Base-by-base conservation (phyloP, 495 filamentous ascomycete genomes). In the Penicillium longicatenatum region DNA sequence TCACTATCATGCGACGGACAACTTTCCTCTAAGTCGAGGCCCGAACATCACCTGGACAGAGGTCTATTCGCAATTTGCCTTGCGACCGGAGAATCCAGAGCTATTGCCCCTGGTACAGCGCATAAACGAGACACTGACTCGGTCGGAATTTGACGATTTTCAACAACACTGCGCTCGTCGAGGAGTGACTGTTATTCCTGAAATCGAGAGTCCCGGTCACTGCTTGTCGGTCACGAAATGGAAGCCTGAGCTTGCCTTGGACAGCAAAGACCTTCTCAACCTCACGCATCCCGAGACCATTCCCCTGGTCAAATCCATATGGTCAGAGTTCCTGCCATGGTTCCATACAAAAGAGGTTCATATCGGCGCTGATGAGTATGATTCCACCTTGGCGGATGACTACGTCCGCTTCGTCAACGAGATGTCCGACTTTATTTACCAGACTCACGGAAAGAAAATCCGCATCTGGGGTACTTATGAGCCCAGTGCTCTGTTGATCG, bases 361-460 rank as follows among this genome's bases (percentile, higher is more conserved):
- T 54, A 80, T 84, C 39, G 82, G 82, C 0, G 82, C 82, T 0
- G 82, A 84, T 56, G 82, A 84, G 59, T 84, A 84, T 53, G 79
- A 83, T 29, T 43, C 76, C 4, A 60, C 67, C 0, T 67, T 82
- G 0, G 77, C 80, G 1, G 75, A 84, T 50, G 81, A 75, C 24
- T 84, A 84, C 52, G 79, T 84, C 35, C 41, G 50, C 26, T 84
- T 84, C 37, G 82, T 84, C 14, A 84, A 84, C 52, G 73, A 78
- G 19, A 75, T 84, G 66, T 69, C 78, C 0, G 59, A 59, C 6
- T 84, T 78, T 47, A 63, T 84, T 3, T 61, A 69, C 26, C 48
- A 66, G 16, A 76, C 67, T 0, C 66, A 74, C 6, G 75, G 72
- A 0, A 84, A 84, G 63, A 66, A 56, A 0, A 71, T 79, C 12